These are phyloP conservation scores for Geoglossum cookeanum DNA, from an alignment of 2,329 filamentous ascomycete genomes.

Conservation along the genomic window DNA sequence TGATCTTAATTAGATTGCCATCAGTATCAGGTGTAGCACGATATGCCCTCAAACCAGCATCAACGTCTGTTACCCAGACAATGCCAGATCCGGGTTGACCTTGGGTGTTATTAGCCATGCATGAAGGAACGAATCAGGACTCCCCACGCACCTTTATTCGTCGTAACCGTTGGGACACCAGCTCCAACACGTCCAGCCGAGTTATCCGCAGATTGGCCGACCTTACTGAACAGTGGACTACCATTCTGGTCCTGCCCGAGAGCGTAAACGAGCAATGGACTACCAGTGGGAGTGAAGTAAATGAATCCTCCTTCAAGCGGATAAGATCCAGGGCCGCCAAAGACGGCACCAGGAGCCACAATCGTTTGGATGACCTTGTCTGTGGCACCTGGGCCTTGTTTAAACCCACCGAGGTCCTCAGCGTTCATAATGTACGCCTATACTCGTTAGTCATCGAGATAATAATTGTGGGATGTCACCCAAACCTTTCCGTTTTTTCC, in stretches of 20 bases:
- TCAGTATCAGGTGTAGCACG: constrained; percentile 11
- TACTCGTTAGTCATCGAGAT: not conserved
- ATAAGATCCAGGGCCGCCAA: constrained; percentile 22
- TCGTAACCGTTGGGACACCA: constrained; percentile 16
- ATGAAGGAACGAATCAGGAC: not conserved
- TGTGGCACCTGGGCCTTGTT: constrained; percentile 18
- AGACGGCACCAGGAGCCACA: constrained; percentile 17
- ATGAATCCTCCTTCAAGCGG: constrained; percentile 26
- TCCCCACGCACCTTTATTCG: constrained; percentile 6
- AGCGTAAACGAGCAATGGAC: constrained; percentile 17
- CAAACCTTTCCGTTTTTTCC: constrained; percentile 29
- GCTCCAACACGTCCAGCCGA: constrained; percentile 18
- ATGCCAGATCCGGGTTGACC: constrained; percentile 13
- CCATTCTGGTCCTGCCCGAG: constrained; percentile 16
- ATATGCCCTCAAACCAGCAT: constrained; percentile 13
- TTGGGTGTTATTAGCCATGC: not conserved
- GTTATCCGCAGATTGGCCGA: constrained; percentile 15
- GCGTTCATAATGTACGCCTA: constrained; percentile 21
- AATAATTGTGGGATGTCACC: no score
- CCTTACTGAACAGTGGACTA: constrained; percentile 17
- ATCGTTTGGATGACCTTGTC: constrained; percentile 23
- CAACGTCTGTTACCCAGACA: constrained; percentile 16
- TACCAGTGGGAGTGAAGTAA: constrained; percentile 19
- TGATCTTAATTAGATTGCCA: constrained; percentile 12
- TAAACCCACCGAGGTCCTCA: constrained; percentile 24